A percentile compares a stretch with the other conserved stretches of the same genome.
Evolutionary conservation across 306 rosid genomes (phyloP).

Genomic region (Cyamopsis tetragonoloba): DNA sequence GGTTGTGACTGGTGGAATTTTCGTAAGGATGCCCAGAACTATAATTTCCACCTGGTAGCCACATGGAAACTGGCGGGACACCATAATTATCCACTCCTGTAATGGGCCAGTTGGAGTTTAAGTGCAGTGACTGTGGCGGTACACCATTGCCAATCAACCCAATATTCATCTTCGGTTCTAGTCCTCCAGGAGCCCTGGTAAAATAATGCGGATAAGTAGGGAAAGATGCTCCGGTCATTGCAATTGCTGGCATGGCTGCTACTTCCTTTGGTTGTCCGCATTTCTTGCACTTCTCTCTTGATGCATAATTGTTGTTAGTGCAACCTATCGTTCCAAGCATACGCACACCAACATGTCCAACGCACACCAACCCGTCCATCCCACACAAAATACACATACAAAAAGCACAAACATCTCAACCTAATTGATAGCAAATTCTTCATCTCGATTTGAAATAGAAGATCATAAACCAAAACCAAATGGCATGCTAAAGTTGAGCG

Average conservation of each 20-base stretch:
- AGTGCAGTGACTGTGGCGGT: slow-evolving; percentile 44
- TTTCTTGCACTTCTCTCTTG: slow-evolving; percentile 98
- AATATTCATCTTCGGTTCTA: slow-evolving; percentile 55
- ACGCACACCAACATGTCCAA: slow-evolving; percentile 59
- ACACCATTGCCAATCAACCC: slow-evolving; percentile 63
- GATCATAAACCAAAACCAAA: slow-evolving; percentile 22
- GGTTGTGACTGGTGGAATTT: slow-evolving; percentile 43
- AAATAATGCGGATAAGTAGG: slow-evolving; percentile 64
- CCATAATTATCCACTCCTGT: slow-evolving; percentile 62
- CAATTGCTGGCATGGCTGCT: slow-evolving; percentile 88
- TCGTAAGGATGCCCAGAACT: slow-evolving; percentile 48
- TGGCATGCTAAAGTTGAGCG: neutral
- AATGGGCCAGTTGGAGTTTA: slow-evolving; percentile 59
- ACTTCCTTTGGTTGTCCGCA: slow-evolving; percentile 94
- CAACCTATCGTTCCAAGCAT: slow-evolving; percentile 90
- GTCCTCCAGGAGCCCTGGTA: slow-evolving; percentile 71
- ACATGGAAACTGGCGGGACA: slow-evolving; percentile 47
- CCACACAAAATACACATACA: slow-evolving; percentile 82
- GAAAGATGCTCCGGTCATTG: slow-evolving; percentile 76
- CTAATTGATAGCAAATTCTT: slow-evolving; percentile 55
- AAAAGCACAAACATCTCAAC: slow-evolving; percentile 81
- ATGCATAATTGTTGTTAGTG: slow-evolving; percentile 99
- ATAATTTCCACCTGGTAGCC: slow-evolving; percentile 57
- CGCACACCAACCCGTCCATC: slow-evolving; percentile 84
- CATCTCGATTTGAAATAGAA: slow-evolving; percentile 37